Evolutionary conservation across 805 yeast species (phyloP).

Genomic region (Martiniozyma abietophila): DNA sequence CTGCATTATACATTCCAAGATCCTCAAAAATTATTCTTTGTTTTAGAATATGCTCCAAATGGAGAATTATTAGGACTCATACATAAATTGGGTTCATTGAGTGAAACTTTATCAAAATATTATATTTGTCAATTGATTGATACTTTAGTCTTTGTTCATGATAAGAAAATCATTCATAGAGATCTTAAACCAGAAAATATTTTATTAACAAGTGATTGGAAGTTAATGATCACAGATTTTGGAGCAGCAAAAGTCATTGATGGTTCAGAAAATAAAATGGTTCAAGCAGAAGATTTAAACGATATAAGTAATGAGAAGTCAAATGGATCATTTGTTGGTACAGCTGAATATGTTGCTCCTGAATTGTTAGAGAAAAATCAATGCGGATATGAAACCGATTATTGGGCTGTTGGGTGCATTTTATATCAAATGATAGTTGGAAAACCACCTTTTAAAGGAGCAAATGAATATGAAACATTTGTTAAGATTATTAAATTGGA

Average conservation of each 20-base stretch:
- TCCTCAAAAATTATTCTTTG: constrained; percentile 77
- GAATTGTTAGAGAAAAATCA: constrained; percentile 70
- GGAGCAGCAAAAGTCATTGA: constrained; percentile 89
- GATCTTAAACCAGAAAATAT: constrained; percentile 95
- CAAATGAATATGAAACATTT: constrained; percentile 76
- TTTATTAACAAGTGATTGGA: constrained; percentile 73
- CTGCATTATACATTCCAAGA: constrained; percentile 94
- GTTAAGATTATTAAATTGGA: constrained; percentile 77
- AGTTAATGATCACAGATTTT: constrained; percentile 88
- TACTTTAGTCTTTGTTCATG: constrained; percentile 81
- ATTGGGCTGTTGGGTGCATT: constrained; percentile 95
- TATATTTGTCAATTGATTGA: constrained; percentile 85
- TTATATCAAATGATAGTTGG: constrained; percentile 78
- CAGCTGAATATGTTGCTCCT: constrained; percentile 95
- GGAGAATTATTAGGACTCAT: constrained; percentile 86
- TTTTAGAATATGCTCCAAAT: constrained; percentile 86
- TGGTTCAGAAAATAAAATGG: constrained; percentile 6
- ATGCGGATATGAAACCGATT: constrained; percentile 76
- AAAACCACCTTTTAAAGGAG: constrained; percentile 81
- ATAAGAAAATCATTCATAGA: constrained; percentile 83
- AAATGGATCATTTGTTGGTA: constrained; percentile 83
- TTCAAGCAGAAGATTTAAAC: neutral
- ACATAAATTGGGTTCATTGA: constrained; percentile 66
- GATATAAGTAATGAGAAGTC: constrained; percentile 9
- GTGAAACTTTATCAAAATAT: constrained; percentile 67